Base-by-base conservation (phyloP, 805 yeast genomes). In the Phaffomyces opuntiae region DNA sequence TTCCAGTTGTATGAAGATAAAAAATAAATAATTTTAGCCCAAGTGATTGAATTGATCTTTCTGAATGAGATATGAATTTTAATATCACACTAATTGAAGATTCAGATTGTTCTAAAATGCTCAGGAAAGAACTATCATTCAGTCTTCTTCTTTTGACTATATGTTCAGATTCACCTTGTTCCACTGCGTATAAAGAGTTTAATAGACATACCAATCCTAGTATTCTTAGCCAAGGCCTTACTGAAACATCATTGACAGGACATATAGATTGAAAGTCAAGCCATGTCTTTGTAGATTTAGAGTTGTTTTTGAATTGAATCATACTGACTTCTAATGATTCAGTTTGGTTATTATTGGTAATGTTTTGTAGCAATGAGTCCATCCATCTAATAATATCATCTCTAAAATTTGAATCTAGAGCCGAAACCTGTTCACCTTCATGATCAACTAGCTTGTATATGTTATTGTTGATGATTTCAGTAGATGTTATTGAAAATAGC, bases 401-500 rank as follows among this genome's bases (percentile, higher is more conserved):
- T 16, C 48, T 46, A 14, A 54, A 38, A 1, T 39, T 44, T 3
- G 26, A 26, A n/a, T 47, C 48, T 5, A 47, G 21, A 2, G 9
- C 13, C 1, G 47, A 25, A 1, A 17, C 40, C 3, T 19, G 38
- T 4, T 33, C 31, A 9, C 50, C 55, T 13, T 50, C 52, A n/a
- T 45, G 52, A 17, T 56, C 61, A 14, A 56, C 39, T 49, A 54
- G 51, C n/a, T 25, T 16, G 0, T 59, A 58, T 7, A 61, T 19
- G 7, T 54, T 52, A 39, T 56, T 54, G 35, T 56, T 50, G 3
- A 78, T 53, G 45, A 69, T 68, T 7, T 69, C 68, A 19, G 74
- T 56, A 2, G 71, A 61, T n/a, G 78, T 44, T 40, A 78, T 68
- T 9, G 72, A 54, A 49, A 81, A 77, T 4, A 72, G 52, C 5